Evolutionary conservation across 345 rosid genomes (phyloP), one percentile per base, ranked within the genome.

Genomic region (Populus euphratica): DNA sequence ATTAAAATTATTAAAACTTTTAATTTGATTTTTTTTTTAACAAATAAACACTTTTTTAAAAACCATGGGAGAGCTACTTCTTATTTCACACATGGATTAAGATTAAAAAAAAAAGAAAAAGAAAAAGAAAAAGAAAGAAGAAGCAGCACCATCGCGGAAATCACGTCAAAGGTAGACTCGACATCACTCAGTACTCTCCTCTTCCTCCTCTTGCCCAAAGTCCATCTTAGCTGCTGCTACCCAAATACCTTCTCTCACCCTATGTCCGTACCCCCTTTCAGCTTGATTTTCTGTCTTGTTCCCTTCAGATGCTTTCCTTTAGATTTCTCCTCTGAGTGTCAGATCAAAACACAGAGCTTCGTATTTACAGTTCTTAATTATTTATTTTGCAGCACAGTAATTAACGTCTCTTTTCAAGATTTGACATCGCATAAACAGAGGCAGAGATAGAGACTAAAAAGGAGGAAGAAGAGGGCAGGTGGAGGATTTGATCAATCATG

Each of bases 401-500:
- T 59, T 59, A 8, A 59, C n/a, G 29, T 23, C 27, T 10, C 29
- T 59, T 59, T 59, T 59, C 64, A n/a, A 23, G 64, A 59, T 59
- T 59, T 59, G 16, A 72, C 25, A 73, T 56, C 49, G 12, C 49
- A 10, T 16, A 35, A 10, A 56, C 3, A n/a, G 13, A 41, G 44
- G 4, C 29, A 35, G 23, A 9, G 12, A 44, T 27, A 41, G 73
- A 13, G 12, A 29, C 71, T 10, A 18, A 41, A 69, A 27, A 56
- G 44, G 44, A 41, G 14, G 44, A 41, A 5, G 38, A 59, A 39
- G 43, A 39, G 43, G n/a, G n/a, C 23, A 54, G n/a, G 8, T 6
- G 35, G 35, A 63, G 41, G 39, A 65, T 4, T 8, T 31, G 9
- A 35, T 31, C 21, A 35, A 65, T 49, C 21, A 88, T 88, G 91